Conservation (phyloP, 2,329 filamentous ascomycete genomes). For the Botrytis fabae region DNA sequence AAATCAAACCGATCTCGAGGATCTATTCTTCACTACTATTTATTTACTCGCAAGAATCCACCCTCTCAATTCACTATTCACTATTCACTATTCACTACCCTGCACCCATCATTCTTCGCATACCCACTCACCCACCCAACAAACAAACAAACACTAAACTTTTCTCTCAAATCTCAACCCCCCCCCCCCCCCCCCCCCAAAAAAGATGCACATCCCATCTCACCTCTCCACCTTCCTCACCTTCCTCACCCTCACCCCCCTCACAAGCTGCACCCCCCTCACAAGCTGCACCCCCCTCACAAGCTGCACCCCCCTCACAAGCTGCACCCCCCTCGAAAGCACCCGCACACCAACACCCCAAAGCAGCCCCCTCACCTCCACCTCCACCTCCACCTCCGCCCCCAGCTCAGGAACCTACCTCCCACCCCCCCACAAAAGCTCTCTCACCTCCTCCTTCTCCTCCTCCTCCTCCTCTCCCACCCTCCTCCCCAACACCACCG, state of each 20-base stretch:
- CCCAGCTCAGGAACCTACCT: neutral
- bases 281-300: too few relatives aligned
- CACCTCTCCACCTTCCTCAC: neutral
- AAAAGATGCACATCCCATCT: neutral
- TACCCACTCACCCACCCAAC: neutral
- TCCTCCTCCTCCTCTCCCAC: neutral
- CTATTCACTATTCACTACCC: too few relatives aligned
- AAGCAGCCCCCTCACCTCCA: neutral
- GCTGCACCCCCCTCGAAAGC: too few relatives aligned
- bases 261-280: neutral
- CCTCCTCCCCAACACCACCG: neutral
- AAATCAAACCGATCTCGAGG: neutral
- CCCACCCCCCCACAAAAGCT: neutral
- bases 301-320: too few relatives aligned
- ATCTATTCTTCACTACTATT: neutral
- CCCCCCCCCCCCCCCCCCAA: too few relatives aligned
- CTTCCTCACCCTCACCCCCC: neutral
- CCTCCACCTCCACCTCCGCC: neutral
- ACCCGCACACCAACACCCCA: neutral
- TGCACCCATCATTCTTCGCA: neutral
- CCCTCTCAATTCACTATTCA: too few relatives aligned
- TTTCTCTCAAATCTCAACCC: too few relatives aligned
- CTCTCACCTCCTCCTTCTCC: neutral
- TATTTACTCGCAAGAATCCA: neutral
- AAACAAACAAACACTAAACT: neutral